phyloP scores from a whole-genome alignment of 495 filamentous ascomycete species.

The Cercophora samala region DNA sequence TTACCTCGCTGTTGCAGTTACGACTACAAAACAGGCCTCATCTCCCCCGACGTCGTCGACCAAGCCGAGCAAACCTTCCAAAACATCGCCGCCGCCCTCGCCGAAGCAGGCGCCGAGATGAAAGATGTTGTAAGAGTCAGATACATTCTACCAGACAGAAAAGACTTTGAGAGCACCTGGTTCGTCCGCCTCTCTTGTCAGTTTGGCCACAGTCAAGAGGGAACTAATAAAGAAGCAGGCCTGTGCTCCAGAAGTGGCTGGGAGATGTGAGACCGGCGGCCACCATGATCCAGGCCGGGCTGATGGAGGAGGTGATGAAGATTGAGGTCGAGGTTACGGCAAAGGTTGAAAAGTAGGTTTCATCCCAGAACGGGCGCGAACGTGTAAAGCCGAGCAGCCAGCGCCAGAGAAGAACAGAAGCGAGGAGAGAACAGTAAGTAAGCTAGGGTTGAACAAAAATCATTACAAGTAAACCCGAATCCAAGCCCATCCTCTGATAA shows the following conservation, averaged over 20 bases:
- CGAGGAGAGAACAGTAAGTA: too few species aligned
- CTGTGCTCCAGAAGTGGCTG: conserved; percentile 37
- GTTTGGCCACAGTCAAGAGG: too few species aligned
- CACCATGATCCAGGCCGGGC: conserved; percentile 40
- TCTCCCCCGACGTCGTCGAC: conserved; percentile 32
- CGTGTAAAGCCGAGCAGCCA: too few species aligned
- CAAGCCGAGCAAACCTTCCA: conserved; percentile 38
- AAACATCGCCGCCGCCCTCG: conserved; percentile 36
- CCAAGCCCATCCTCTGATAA: background rate
- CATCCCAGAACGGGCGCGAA: too few species aligned
- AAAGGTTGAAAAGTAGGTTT: too few species aligned
- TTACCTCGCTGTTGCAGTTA: conserved; percentile 28
- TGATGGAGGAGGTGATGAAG: conserved; percentile 43
- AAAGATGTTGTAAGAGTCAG: conserved; percentile 38
- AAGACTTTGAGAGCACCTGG: conserved; percentile 33
- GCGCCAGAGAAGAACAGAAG: too few species aligned
- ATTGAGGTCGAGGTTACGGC: conserved; percentile 45
- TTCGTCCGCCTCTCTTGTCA: too few species aligned
- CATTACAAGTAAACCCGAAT: background rate
- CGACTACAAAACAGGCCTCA: conserved; percentile 35
- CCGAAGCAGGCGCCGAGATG: conserved; percentile 30
- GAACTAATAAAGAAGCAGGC: conserved; percentile 16
- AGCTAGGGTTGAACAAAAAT: background rate
- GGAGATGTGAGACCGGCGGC: conserved; percentile 39
- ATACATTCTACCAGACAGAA: conserved; percentile 38